Base-by-base conservation (phyloP, 306 rosid species). In the Delonix regia region DNA sequence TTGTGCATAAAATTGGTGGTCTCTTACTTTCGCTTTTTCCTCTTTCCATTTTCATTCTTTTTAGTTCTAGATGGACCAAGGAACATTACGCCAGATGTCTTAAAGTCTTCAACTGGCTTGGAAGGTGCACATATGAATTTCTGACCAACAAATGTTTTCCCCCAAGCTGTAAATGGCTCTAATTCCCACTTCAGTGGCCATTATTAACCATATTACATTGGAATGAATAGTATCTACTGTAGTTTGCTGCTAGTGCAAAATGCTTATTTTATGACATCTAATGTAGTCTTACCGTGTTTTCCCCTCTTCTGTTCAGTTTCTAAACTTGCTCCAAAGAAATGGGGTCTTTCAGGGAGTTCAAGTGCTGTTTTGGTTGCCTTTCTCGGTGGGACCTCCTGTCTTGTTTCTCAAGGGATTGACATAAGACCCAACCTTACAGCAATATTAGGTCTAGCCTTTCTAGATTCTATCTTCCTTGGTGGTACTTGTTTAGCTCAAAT, bases 401-500 rank as follows among this genome's bases (percentile, higher is more conserved):
- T 94, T 83, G 78, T 92, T 71, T 88, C 88, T 4, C 92, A 87
- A 81, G 99, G 93, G 86, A 85, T 91, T 51, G 99, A 95, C 83
- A 70, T 95, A 55, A 88, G 99, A 81, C 95, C 99, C 60, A 95
- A 90, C 86, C 96, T 95, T 66, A 81, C 91, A 9, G 93, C 78
- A 18, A n/a, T 92, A 80, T 73, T 92, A 74, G 97, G 90, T 65
- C 87, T 95, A 78, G 97, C 99, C 11, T n/a, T 86, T 77, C 62
- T 83, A 22, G 99, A 95, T 86, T 88, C 96, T 71, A 78, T 86
- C 83, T 82, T 92, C 83, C 96, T 95, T 28, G 99, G 99, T 63
- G 98, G 99, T 80, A 83, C 90, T 39, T 90, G 97, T 82, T 87
- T 95, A 74, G 99, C 99, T 47, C 99, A 95, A 87, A 81, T 92